Conservation (phyloP, 2,329 filamentous ascomycete species). For the Lithohypha guttulata region DNA sequence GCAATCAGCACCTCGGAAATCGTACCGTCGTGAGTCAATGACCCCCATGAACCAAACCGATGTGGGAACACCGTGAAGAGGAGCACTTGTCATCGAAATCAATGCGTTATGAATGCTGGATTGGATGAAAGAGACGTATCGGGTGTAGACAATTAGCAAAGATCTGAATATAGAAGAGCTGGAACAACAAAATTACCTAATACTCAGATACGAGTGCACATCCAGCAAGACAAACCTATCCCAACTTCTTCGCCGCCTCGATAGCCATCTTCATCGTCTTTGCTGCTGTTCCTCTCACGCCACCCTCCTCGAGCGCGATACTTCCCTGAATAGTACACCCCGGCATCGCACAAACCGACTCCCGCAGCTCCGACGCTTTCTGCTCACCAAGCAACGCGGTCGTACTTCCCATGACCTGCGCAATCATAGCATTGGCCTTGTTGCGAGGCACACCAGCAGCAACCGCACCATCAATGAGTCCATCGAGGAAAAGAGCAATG, state of each 20-base stretch:
- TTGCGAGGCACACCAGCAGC: slow-evolving; percentile 42
- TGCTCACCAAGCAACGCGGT: slow-evolving; percentile 36
- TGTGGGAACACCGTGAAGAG: no score
- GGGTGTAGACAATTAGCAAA: no score
- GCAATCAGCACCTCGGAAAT: no score
- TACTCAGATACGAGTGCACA: no score
- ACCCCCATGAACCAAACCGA: no score
- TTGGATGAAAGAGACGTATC: no score
- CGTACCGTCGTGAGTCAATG: no score
- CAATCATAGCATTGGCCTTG: slow-evolving; percentile 39
- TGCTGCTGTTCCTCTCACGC: slow-evolving; percentile 26
- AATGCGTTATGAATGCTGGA: no score
- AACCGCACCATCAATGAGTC: slow-evolving; percentile 41
- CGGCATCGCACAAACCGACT: slow-evolving; percentile 40
- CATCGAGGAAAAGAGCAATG: slow-evolving; percentile 34
- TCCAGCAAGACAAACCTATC: no score
- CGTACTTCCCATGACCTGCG: slow-evolving; percentile 41
- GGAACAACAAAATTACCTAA: no score
- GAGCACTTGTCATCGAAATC: no score
- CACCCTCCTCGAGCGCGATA: slow-evolving; percentile 27
- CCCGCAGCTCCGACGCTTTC: slow-evolving; percentile 40
- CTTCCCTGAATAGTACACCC: slow-evolving; percentile 42
- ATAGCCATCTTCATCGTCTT: slow-evolving; percentile 8
- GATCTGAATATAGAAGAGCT: no score
- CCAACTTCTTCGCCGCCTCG: slow-evolving; percentile 4